phyloP scores from a whole-genome alignment of 805 yeast genomes.

The Candida broadrunensis region DNA sequence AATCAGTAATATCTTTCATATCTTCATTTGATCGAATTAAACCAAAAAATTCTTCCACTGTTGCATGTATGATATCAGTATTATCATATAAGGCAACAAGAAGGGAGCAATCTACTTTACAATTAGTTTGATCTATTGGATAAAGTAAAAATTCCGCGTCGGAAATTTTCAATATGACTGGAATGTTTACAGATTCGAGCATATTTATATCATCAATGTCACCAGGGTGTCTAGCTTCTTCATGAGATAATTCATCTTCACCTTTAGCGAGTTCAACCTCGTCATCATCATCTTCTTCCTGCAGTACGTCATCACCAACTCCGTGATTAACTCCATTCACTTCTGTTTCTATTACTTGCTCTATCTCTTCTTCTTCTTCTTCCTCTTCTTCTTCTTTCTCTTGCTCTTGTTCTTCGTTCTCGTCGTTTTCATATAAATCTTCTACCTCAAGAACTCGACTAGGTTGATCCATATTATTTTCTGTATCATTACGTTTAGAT shows the following conservation, averaged over 20 bases:
- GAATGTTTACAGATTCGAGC: constrained; percentile 6
- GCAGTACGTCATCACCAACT: constrained; percentile 21
- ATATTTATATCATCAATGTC: constrained; percentile 1
- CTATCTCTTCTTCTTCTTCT: constrained; percentile 12
- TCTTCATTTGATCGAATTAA: constrained; percentile 24
- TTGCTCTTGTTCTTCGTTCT: constrained; percentile 9
- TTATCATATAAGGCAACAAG: constrained; percentile 25
- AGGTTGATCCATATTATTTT: neutral
- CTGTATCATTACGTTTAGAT: neutral
- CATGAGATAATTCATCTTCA: constrained; percentile 10
- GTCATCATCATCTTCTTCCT: constrained; percentile 21
- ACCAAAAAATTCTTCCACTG: constrained; percentile 23
- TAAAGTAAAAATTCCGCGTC: constrained; percentile 25
- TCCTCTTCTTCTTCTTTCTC: constrained; percentile 1
- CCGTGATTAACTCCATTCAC: constrained; percentile 15
- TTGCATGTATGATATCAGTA: constrained; percentile 10
- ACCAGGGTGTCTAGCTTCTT: neutral
- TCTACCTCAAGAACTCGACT: constrained; percentile 20
- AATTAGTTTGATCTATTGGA: constrained; percentile 12
- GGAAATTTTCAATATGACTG: constrained; percentile 20
- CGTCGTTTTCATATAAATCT: constrained; percentile 8
- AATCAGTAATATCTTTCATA: constrained; percentile 20
- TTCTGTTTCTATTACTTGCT: neutral
- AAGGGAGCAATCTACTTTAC: constrained; percentile 12
- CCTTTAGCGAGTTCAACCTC: constrained; percentile 7